Evolutionary conservation across 2,329 filamentous ascomycete genomes (phyloP).

Genomic region (Aspergillus neoniger): DNA sequence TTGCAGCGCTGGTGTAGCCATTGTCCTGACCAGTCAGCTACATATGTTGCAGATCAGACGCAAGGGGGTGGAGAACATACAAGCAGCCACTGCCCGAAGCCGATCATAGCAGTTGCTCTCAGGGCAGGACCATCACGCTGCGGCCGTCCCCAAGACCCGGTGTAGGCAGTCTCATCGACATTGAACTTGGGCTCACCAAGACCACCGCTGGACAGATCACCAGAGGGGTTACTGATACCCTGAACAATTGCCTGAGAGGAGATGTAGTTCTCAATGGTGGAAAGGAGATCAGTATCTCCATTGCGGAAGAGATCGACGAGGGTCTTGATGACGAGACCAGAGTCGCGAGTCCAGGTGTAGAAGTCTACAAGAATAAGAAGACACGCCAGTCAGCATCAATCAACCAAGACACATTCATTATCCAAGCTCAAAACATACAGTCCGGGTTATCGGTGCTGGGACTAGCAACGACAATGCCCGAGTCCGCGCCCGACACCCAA

Average conservation of each 20-base stretch:
- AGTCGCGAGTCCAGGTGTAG: slow-evolving; percentile 77
- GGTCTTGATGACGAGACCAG: slow-evolving; percentile 68
- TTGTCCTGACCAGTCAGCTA: slow-evolving; percentile 46
- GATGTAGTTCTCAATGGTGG: slow-evolving; percentile 68
- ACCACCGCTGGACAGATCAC: slow-evolving; percentile 52
- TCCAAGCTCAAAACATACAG: slow-evolving; percentile 45
- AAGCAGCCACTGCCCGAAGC: slow-evolving; percentile 72
- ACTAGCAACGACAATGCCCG: slow-evolving; percentile 18
- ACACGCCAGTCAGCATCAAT: background rate
- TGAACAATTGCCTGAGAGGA: slow-evolving; percentile 67
- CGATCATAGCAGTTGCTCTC: slow-evolving; percentile 70
- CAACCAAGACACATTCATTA: background rate
- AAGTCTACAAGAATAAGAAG: slow-evolving; percentile 57
- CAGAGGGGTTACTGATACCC: slow-evolving; percentile 69
- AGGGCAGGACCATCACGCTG: slow-evolving; percentile 79
- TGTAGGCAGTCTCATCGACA: slow-evolving; percentile 64
- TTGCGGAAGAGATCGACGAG: slow-evolving; percentile 67
- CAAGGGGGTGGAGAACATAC: slow-evolving; percentile 16
- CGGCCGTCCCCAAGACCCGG: slow-evolving; percentile 69
- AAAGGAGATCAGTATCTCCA: slow-evolving; percentile 61
- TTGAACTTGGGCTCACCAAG: slow-evolving; percentile 75
- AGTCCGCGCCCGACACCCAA: slow-evolving; percentile 10
- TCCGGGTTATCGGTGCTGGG: slow-evolving; percentile 46
- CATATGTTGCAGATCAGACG: background rate
- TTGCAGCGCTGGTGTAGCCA: slow-evolving; percentile 56